Conservation (phyloP, 2,329 filamentous ascomycete genomes). For the Clarireedia sp. region DNA sequence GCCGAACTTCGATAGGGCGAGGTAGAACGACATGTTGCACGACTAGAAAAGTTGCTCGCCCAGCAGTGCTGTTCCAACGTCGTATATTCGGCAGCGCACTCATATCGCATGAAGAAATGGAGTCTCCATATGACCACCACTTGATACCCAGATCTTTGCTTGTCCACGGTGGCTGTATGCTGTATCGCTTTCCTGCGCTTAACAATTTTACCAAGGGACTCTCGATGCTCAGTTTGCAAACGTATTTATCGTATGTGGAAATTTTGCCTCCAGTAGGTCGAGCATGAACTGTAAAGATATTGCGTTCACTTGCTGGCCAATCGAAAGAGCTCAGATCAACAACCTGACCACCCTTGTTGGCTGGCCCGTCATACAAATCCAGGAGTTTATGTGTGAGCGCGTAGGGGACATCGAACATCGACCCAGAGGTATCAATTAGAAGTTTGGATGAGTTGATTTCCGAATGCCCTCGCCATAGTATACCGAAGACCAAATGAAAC, state of each 20-base stretch:
- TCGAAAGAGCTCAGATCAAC: not conserved
- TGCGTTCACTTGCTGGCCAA: not conserved
- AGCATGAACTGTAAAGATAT: not conserved
- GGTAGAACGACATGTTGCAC: not conserved
- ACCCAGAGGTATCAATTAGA: not conserved
- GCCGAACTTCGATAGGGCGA: not conserved
- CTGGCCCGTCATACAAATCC: not conserved
- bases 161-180: not conserved
- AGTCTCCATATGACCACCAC: not conserved
- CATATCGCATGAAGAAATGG: not conserved
- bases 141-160: not conserved
- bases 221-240: not conserved
- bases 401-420: not conserved
- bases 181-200: not conserved
- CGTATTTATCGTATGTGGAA: not conserved
- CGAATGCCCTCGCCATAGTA: not conserved
- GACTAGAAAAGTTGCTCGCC: no score
- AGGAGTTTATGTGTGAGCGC: not conserved
- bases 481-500: not conserved
- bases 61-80: no score
- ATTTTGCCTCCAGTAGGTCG: not conserved
- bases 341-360: not conserved
- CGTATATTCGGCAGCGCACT: no score
- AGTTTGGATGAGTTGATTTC: not conserved
- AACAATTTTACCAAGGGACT: not conserved